Conservation (phyloP, 2,329 filamentous ascomycete genomes). For the Diaporthe velutina region DNA sequence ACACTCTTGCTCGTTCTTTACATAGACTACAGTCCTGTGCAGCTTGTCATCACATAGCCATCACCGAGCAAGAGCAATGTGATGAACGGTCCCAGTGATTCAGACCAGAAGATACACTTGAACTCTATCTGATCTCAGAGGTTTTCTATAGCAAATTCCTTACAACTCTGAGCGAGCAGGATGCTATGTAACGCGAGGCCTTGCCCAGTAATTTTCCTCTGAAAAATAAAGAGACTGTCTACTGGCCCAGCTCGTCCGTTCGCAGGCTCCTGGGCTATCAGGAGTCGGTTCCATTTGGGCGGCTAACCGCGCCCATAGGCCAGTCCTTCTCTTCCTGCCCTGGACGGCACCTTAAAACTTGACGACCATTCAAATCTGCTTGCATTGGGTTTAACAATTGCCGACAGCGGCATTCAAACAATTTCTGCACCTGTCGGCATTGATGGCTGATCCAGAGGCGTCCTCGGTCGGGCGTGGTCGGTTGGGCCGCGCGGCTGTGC, state of each 20-base stretch:
- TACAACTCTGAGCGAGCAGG: background rate
- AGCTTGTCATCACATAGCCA: background rate
- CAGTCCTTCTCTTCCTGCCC: background rate
- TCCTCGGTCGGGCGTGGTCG: background rate
- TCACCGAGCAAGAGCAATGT: background rate
- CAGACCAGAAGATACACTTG: no score
- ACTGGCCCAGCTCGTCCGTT: background rate
- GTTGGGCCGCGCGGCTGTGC: background rate
- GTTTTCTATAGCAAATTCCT: background rate
- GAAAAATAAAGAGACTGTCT: background rate
- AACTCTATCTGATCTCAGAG: background rate
- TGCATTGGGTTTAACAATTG: background rate
- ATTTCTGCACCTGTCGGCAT: background rate
- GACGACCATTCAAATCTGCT: background rate
- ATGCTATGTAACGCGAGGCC: no score
- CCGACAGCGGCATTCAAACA: background rate
- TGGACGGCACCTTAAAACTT: background rate
- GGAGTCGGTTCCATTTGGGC: no score
- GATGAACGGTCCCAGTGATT: background rate
- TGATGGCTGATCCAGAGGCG: background rate
- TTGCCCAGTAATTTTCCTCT: background rate
- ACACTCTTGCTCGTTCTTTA: background rate
- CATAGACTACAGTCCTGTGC: background rate
- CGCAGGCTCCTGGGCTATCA: background rate
- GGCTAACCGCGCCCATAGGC: background rate